Conservation (phyloP, 495 filamentous ascomycete genomes). For the Aspergillus coremiiformis region DNA sequence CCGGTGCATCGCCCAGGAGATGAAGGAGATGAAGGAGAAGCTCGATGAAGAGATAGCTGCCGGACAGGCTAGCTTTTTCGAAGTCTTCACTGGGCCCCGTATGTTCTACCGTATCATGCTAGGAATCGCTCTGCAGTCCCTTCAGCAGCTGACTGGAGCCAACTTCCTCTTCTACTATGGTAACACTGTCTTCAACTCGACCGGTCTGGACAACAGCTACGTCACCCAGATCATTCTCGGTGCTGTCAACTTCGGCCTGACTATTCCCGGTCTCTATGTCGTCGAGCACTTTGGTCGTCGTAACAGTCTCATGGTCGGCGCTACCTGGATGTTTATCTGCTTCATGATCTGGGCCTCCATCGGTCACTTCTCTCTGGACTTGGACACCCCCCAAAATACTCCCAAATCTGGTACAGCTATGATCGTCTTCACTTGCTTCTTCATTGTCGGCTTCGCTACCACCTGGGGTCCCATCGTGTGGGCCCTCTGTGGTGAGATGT, state of each 20-base stretch:
- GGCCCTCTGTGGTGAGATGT: slow-evolving; percentile 74
- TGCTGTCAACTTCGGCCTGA: slow-evolving; percentile 66
- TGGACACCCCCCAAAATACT: slow-evolving; percentile 39
- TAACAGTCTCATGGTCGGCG: slow-evolving; percentile 57
- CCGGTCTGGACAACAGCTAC: slow-evolving; percentile 61
- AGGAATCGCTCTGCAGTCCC: slow-evolving; percentile 62
- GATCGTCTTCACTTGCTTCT: slow-evolving; percentile 72
- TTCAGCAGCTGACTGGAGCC: slow-evolving; percentile 66
- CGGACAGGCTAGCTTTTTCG: slow-evolving; percentile 50
- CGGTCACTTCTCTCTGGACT: slow-evolving; percentile 53
- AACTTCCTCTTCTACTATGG: slow-evolving; percentile 85
- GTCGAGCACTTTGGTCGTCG: slow-evolving; percentile 67
- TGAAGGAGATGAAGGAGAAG: slow-evolving; percentile 59
- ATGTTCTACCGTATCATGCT: slow-evolving; percentile 68
- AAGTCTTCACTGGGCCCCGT: slow-evolving; percentile 62
- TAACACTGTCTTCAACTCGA: slow-evolving; percentile 61
- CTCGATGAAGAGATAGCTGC: slow-evolving; percentile 50
- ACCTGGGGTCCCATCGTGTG: slow-evolving; percentile 84
- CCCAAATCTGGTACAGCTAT: slow-evolving; percentile 60
- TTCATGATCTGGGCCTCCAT: slow-evolving; percentile 71
- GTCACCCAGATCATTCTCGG: slow-evolving; percentile 69
- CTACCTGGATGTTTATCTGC: slow-evolving; percentile 61
- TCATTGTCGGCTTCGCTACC: slow-evolving; percentile 51
- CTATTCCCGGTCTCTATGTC: slow-evolving; percentile 64
- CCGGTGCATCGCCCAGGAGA: slow-evolving; percentile 58